Percentiles rank a stretch among this genome's conserved stretches.
Evolutionary conservation across 495 filamentous ascomycete species (phyloP).

Genomic region (Cercophora newfieldiana): DNA sequence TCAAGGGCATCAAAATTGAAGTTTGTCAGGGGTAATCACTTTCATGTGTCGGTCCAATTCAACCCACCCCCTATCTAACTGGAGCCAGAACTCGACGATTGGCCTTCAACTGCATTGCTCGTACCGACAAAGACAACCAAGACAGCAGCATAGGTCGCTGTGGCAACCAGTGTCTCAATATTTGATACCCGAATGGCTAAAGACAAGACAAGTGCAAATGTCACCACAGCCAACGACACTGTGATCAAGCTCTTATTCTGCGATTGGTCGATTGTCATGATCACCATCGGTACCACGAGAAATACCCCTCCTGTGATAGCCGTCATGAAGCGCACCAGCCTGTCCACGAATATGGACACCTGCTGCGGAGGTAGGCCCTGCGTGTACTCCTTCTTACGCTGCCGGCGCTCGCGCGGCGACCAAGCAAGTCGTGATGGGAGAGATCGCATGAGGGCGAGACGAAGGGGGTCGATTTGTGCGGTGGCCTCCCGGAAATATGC

Average conservation of each 20-base stretch:
- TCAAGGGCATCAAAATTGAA: too few species aligned
- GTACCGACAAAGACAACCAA: slow-evolving; percentile 30
- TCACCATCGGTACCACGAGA: slow-evolving; percentile 21
- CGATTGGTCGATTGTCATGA: slow-evolving; percentile 21
- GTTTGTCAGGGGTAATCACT: too few species aligned
- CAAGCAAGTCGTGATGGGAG: neutral
- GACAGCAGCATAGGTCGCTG: slow-evolving; percentile 30
- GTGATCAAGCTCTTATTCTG: slow-evolving; percentile 23
- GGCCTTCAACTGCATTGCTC: too few species aligned
- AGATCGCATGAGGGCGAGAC: neutral
- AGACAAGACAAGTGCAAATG: slow-evolving; percentile 20
- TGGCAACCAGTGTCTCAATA: slow-evolving; percentile 25
- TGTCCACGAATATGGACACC: neutral
- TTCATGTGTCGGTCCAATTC: too few species aligned
- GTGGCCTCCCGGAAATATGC: neutral
- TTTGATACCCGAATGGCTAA: slow-evolving; percentile 21
- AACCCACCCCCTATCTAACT: too few species aligned
- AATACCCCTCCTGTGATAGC: slow-evolving; percentile 13
- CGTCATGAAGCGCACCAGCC: slow-evolving; percentile 11
- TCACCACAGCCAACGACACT: slow-evolving; percentile 19
- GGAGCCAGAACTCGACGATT: too few species aligned
- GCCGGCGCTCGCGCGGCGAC: neutral
- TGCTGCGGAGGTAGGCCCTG: neutral
- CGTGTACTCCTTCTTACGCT: neutral
- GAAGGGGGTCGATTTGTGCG: neutral